phyloP scores from a whole-genome alignment of 768 basidiomycete species.

The Hortiboletus campestris region DNA sequence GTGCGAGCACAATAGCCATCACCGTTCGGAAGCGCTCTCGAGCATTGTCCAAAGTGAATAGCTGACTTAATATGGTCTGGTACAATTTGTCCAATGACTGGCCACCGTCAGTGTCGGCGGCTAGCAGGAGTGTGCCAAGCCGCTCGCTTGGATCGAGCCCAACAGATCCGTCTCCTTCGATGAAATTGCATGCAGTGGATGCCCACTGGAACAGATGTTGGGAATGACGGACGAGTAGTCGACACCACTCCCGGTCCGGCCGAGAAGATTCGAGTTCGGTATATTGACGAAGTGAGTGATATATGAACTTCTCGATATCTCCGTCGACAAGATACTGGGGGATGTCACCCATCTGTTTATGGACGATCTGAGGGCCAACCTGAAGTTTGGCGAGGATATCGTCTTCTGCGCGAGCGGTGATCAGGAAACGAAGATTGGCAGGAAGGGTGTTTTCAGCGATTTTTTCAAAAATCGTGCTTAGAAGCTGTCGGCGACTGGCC shows the following conservation, averaged over 20 bases:
- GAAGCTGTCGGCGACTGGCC: constrained; percentile 8
- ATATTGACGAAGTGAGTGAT: not conserved
- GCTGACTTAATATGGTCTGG: not conserved
- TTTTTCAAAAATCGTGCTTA: constrained; percentile 6
- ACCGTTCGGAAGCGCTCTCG: not conserved
- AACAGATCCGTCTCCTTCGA: constrained; percentile 4
- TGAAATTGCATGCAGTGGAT: constrained; percentile 5
- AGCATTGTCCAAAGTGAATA: not conserved
- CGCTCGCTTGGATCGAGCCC: not conserved
- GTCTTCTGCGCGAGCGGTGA: constrained; percentile 19
- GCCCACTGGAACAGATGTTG: constrained; percentile 27
- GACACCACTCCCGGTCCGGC: constrained; percentile 15
- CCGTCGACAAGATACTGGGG: not conserved
- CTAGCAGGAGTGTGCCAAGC: not conserved
- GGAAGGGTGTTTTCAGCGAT: constrained; percentile 4
- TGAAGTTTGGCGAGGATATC: not conserved
- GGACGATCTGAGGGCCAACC: not conserved
- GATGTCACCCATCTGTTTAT: not conserved
- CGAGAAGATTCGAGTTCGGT: not conserved
- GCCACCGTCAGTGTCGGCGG: too few relatives aligned
- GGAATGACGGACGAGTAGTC: constrained; percentile 13
- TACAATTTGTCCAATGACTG: not conserved
- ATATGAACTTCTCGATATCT: constrained; percentile 2
- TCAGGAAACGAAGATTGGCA: constrained; percentile 11
- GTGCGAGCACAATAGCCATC: not conserved